Base-by-base conservation (phyloP, 768 basidiomycete species). In the Russula ochroleuca region DNA sequence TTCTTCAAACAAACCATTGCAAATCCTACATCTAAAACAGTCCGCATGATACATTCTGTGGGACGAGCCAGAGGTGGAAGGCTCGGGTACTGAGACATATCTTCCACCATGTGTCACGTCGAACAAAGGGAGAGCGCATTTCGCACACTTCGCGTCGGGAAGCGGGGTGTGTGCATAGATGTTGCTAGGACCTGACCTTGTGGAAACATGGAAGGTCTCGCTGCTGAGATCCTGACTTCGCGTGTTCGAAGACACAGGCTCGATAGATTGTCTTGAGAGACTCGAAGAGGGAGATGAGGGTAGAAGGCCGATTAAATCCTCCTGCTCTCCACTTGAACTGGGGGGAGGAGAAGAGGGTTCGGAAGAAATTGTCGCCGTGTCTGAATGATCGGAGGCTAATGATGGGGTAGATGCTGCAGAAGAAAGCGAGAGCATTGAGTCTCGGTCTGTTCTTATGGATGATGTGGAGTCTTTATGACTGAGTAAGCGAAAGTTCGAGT, bases 1-100 rank as follows among this genome's bases (percentile, higher is more conserved):
- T 70, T 88, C 87, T 65, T 81, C 82, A 68, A 94, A 90, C 10
- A 78, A 70, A 19, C 81, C 79, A 49, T 83, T 76, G 68, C 91
- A 94, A 23, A 87, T 75, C 23, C 73, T 76, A 69, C 91, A 94
- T 57, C 80, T 83, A 73, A 94, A 92, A 71, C 91, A 94, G 48
- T 84, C 80, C 3, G 82, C 78, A 67, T 94, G 91, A 69, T 88
- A 93, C 23, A 80, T 79, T 71, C 81, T 80, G n/a, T 84, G 79
- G 25, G 76, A 74, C 19, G 77, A 77, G 35, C 75, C 78, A 49
- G 76, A 75, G 61, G 68, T 71, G 2, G 73, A 68, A 40, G 71
- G 73, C 56, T 75, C 82, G 8, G 90, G 88, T 33, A 91, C 82
- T 2, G 87, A 88, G 37, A 92, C 83, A 72, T 85, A 92, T 62